Base-by-base conservation (phyloP, 768 basidiomycete species). In the Psilocybe azurescens region DNA sequence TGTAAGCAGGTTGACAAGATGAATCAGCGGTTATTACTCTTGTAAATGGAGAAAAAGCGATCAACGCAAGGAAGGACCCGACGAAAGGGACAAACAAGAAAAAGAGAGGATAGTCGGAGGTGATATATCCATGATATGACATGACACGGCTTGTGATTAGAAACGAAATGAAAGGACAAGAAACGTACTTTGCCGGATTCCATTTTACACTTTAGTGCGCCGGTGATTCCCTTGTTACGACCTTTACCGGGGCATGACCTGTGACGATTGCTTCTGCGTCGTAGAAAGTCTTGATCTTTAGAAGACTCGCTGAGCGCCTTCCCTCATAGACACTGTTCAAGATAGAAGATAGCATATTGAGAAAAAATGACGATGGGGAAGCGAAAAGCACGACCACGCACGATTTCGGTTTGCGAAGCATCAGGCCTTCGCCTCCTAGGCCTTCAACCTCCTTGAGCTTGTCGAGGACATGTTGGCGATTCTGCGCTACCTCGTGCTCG, bases 211-310 rank as follows among this genome's bases (percentile, higher is more conserved):
- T 80, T 83, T 44, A 86, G 68, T 9, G 82, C 81, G 11, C 84
- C 85, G 2, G 79, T 81, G 9, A 73, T 71, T 20, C 84, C 85
- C 41, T 77, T 75, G 66, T 85, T 73, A 60, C 76, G 81, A 1
- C 86, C 85, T 69, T 83, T 83, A 41, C 84, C 80, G 59, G 83
- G 5, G 73, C 76, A 66, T 90, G 84, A 1, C 89, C 89, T 3
- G 78, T 84, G 6, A 88, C 84, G 36, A 82, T 64, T 13, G 86
- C 86, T 67, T 88, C 86, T 1, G 84, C 86, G 64, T 88, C 86
- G 66, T 84, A 85, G 70, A 87, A 88, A 3, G 84, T 83, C 80
- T 88, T 88, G 69, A 88, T 78, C 68, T 88, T 88, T 14, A 85
- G 70, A 4, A 88, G 71, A 3, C 82, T 79, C 5, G 67, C 72